Evolutionary conservation across 148 eudicot species (phyloP).

Genomic region (Pharnaceum exiguum): DNA sequence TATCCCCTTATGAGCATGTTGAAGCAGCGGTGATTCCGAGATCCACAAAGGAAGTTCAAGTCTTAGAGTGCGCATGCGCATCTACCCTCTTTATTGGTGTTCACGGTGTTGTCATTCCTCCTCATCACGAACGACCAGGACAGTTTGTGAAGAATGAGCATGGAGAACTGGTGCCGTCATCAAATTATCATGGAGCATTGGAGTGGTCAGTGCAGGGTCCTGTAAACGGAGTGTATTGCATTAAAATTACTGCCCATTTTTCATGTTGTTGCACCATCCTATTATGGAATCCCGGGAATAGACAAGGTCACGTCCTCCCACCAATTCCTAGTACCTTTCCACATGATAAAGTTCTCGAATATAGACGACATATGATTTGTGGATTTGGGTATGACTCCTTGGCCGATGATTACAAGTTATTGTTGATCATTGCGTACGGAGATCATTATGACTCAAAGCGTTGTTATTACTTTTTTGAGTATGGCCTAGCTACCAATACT

Average conservation of each 20-base stretch:
- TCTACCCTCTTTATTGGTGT: not conserved
- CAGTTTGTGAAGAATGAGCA: no score
- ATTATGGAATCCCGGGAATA: not conserved
- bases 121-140: no score
- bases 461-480: not conserved
- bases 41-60: no score
- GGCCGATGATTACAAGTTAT: not conserved
- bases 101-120: no score
- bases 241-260: not conserved
- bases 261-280: not conserved
- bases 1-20: no score
- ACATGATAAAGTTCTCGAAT: not conserved
- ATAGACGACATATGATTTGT: not conserved
- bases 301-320: not conserved
- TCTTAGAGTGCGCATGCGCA: not conserved
- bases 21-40: no score
- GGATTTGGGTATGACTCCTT: not conserved
- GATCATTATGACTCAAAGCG: not conserved
- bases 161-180: no score
- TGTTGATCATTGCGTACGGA: not conserved
- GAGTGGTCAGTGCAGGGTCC: no score
- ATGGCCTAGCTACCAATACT: not conserved
- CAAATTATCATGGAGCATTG: no score
- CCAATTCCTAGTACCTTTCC: not conserved
- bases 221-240: not conserved